A percentile compares a stretch with the other conserved stretches of the same genome.
Conservation (phyloP, 169 alveolate genomes). For the Amoebophrya sp. region DNA sequence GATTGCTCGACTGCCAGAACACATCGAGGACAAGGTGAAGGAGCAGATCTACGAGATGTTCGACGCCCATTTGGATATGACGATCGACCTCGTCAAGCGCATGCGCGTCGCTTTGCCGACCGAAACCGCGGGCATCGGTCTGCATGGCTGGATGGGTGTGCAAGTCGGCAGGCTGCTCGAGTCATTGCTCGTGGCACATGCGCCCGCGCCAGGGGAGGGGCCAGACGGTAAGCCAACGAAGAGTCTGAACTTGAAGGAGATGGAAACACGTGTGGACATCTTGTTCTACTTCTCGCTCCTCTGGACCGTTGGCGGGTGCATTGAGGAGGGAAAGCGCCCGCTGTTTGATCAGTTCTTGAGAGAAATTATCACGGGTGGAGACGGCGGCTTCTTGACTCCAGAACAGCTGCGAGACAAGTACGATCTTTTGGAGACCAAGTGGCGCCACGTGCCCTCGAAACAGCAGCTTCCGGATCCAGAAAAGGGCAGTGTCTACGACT, state of each 20-base stretch:
- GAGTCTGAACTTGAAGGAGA: neutral
- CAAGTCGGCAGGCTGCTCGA: neutral
- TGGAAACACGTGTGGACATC: neutral
- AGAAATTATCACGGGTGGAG: neutral
- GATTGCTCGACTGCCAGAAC: neutral
- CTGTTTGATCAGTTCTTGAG: conserved; percentile 33
- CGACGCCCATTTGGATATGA: neutral
- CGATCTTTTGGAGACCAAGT: neutral
- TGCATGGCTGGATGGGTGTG: neutral
- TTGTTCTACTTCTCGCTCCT: conserved; percentile 36
- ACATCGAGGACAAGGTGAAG: neutral
- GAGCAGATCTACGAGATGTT: neutral
- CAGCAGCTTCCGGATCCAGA: conserved; percentile 20
- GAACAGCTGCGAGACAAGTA: neutral
- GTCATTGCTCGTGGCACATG: neutral
- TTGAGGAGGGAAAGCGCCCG: conserved; percentile 30
- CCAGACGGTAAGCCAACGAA: neutral
- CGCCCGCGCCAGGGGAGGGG: neutral
- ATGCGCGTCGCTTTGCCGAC: neutral
- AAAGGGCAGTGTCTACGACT: conserved; percentile 33
- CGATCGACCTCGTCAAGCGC: neutral
- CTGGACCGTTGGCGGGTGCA: conserved; percentile 39
- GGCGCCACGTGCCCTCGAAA: neutral
- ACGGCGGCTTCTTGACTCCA: neutral
- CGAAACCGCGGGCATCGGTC: neutral